Evolutionary conservation across 2,329 filamentous ascomycete genomes (phyloP).

Genomic region (Chrysoporthe deuterocubensis): DNA sequence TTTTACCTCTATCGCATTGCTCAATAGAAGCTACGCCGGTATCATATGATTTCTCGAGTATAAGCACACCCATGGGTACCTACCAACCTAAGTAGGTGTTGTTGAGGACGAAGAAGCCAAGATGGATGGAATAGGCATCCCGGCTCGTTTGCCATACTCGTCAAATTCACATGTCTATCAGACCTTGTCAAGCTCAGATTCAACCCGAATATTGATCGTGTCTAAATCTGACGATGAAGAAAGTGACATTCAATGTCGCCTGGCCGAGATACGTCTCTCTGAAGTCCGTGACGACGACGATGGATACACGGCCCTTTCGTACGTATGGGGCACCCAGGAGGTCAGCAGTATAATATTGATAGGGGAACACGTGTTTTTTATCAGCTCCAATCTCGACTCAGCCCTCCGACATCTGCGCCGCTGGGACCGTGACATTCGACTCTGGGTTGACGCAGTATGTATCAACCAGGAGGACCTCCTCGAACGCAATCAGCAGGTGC

Average conservation of each 20-base stretch:
- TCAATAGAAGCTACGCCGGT: not conserved
- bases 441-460: conserved; percentile 18
- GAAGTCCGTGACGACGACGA: not conserved
- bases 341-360: conserved; percentile 1
- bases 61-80: not conserved
- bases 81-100: not conserved
- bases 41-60: not conserved
- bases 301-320: not conserved
- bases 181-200: not conserved
- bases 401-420: conserved; percentile 14
- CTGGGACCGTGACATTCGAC: not conserved
- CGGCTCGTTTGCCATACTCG: not conserved
- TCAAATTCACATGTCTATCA: not conserved
- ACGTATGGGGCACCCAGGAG: not conserved
- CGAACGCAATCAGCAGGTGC: conserved; percentile 8
- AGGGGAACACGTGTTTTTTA: not conserved
- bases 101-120: not conserved
- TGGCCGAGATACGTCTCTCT: not conserved
- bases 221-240: not conserved
- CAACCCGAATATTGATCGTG: not conserved
- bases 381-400: conserved; percentile 8
- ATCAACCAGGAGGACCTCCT: not conserved
- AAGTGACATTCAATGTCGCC: not conserved
- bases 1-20: not conserved
- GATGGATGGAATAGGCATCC: not conserved